These are phyloP conservation scores for Diaporthe caulivora DNA, from an alignment of 2,329 filamentous ascomycete species.

Conservation along the genomic window DNA sequence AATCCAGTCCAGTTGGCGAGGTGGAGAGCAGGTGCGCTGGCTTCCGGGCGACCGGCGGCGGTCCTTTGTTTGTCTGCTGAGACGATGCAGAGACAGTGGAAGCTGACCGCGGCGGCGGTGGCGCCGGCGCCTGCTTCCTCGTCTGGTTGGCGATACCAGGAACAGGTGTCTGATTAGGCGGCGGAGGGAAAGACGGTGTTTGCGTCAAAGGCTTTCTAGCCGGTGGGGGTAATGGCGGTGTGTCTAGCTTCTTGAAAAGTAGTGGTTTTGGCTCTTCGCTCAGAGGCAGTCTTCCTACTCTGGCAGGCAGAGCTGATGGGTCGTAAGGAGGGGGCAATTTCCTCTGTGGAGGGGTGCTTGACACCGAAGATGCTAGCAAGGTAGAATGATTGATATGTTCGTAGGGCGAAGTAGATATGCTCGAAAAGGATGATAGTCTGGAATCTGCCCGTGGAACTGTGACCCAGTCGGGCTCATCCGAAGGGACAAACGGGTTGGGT, in stretches of 20 bases:
- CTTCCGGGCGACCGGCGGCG: conserved; percentile 72
- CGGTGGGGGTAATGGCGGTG: conserved; percentile 59
- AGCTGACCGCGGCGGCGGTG: conserved; percentile 47
- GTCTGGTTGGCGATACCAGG: conserved; percentile 41
- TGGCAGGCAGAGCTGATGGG: conserved; percentile 58
- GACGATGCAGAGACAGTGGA: conserved; percentile 54
- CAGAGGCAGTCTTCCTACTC: conserved; percentile 58
- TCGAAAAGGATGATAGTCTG: conserved; percentile 65
- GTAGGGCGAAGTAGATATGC: conserved; percentile 70
- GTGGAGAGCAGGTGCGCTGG: conserved; percentile 64
- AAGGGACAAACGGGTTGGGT: conserved; percentile 84
- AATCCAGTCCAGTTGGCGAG: conserved; percentile 46
- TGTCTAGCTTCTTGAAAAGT: conserved; percentile 47
- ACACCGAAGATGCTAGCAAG: conserved; percentile 58
- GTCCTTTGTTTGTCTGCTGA: conserved; percentile 51
- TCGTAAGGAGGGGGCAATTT: conserved; percentile 67
- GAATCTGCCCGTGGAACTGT: conserved; percentile 68
- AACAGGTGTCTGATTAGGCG: conserved; percentile 38
- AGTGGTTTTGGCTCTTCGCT: conserved; percentile 53
- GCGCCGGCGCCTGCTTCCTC: conserved; percentile 45
- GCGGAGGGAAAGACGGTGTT: conserved; percentile 39
- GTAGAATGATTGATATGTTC: conserved; percentile 68
- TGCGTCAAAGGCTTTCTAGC: conserved; percentile 54
- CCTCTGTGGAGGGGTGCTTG: conserved; percentile 58
- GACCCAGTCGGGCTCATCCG: conserved; percentile 88